Evolutionary conservation across 2,329 filamentous ascomycete species (phyloP), one percentile per base, ranked within the genome.

Genomic region (Helicocarpus griseus): DNA sequence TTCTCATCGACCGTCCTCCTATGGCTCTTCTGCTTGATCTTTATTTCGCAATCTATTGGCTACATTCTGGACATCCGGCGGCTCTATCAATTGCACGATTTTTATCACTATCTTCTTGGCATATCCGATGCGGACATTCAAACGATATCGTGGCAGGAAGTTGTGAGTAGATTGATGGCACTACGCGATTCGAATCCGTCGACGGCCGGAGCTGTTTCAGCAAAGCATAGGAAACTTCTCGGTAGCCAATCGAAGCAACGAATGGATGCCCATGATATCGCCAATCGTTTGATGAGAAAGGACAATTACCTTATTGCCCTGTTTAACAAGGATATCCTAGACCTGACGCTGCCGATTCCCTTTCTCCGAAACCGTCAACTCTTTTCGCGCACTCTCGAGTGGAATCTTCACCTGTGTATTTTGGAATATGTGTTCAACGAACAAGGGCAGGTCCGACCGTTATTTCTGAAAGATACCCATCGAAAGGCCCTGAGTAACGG

Each of bases 221-320:
- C 79, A 9, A 72, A 75, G 54, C 78, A 79, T 57, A 77, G 79
- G 54, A 79, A 76, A 56, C 81, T 79, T 53, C 77, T 91, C 56
- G 86, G 87, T 43, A 89, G 83, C 53, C 89, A 94, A 64, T 94
- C 89, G 21, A 95, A 96, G 66, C 89, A 97, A 69, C 80, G 91
- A 56, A 83, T 98, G 60, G 93, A 96, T 68, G 93, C 93, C 9
- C 89, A 96, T 61, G 93, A 96, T 63, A 97, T 98, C 65, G 93
- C 93, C 5, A 98, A 97, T 64, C 82, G 93, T 29, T 72, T 98
- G 43, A 97, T 98, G 93, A 85, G 93, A 53, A 86, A 88, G 63
- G 91, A 96, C 56, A 98, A 98, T 63, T 98, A 96, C 61, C 80
- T 96, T 56, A 96, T 98, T 61, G 93, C 93, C 4, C 77, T 98